Percentiles rank a stretch among this genome's conserved stretches.
phyloP scores from a whole-genome alignment of 169 alveolate genomes.

The Plasmodium fragile region DNA sequence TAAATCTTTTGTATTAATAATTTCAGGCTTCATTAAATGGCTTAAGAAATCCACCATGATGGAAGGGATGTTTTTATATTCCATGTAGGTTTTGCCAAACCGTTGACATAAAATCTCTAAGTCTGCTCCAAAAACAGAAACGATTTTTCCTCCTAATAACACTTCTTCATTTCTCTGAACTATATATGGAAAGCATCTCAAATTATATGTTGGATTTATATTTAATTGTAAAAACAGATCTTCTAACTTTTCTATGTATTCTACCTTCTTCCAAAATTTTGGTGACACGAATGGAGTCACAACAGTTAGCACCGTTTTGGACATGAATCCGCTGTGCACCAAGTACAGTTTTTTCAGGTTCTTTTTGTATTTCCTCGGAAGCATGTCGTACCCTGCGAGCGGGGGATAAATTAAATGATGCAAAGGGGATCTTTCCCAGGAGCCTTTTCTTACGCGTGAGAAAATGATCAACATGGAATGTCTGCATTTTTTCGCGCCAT shows the following conservation, averaged over 20 bases:
- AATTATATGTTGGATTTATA: slow-evolving; percentile 77
- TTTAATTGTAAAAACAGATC: slow-evolving; percentile 78
- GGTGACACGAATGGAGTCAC: slow-evolving; percentile 80
- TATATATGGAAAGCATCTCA: slow-evolving; percentile 80
- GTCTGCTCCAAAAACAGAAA: slow-evolving; percentile 84
- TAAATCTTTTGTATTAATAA: slow-evolving; percentile 79
- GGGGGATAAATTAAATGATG: background rate
- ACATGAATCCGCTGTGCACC: slow-evolving; percentile 80
- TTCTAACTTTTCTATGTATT: slow-evolving; percentile 80
- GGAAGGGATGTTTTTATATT: slow-evolving; percentile 82
- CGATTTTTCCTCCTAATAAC: slow-evolving; percentile 78
- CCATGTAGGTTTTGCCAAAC: slow-evolving; percentile 80
- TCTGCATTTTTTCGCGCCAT: background rate
- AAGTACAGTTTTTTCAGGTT: slow-evolving; percentile 80
- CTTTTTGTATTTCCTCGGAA: slow-evolving; percentile 82
- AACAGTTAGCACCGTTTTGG: slow-evolving; percentile 79
- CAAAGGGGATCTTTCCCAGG: background rate
- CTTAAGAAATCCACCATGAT: slow-evolving; percentile 73
- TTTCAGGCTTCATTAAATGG: slow-evolving; percentile 74
- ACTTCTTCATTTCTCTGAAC: slow-evolving; percentile 86
- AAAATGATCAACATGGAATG: background rate
- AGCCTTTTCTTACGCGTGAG: background rate
- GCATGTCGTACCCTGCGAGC: slow-evolving; percentile 82
- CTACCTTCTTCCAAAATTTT: slow-evolving; percentile 79
- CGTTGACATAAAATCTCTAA: slow-evolving; percentile 80